Evolutionary conservation across 169 alveolate genomes (phyloP).

Genomic region (Plasmodium billcollinsi): DNA sequence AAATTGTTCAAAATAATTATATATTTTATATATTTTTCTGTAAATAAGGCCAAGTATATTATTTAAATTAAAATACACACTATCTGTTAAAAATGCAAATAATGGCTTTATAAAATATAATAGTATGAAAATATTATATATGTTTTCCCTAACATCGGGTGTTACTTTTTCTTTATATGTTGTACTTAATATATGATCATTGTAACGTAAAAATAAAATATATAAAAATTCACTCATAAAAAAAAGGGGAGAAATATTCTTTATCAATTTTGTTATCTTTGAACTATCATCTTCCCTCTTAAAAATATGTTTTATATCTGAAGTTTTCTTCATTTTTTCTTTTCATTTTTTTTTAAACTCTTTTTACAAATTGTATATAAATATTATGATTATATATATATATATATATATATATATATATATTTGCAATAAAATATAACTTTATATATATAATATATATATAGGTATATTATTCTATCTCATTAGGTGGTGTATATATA

Average conservation of each 20-base stretch:
- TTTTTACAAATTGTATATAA: too few relatives aligned
- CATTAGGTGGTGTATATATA: not conserved
- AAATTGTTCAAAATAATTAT: slow-evolving; percentile 13
- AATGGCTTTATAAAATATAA: slow-evolving; percentile 54
- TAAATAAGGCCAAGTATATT: slow-evolving; percentile 33
- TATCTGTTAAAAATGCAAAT: slow-evolving; percentile 69
- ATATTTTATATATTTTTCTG: slow-evolving; percentile 20
- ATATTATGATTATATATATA: not conserved
- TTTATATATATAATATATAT: not conserved
- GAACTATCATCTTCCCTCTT: slow-evolving; percentile 48
- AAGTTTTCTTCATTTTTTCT: slow-evolving; percentile 66
- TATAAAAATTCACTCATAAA: slow-evolving; percentile 70
- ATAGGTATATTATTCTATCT: not conserved
- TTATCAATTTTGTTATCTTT: slow-evolving; percentile 29
- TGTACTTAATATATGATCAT: slow-evolving; percentile 64
- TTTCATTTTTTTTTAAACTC: slow-evolving; percentile 31
- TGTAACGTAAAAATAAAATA: slow-evolving; percentile 63
- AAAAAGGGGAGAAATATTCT: slow-evolving; percentile 61
- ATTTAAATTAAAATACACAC: slow-evolving; percentile 70
- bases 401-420: slow-evolving; percentile 8
- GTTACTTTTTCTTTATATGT: slow-evolving; percentile 32
- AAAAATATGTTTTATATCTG: slow-evolving; percentile 39
- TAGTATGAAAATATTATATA: slow-evolving; percentile 60
- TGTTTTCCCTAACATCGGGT: slow-evolving; percentile 42
- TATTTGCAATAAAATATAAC: not conserved